phyloP scores from a whole-genome alignment of 75 land plant genomes.

The Picea sitchensis region DNA sequence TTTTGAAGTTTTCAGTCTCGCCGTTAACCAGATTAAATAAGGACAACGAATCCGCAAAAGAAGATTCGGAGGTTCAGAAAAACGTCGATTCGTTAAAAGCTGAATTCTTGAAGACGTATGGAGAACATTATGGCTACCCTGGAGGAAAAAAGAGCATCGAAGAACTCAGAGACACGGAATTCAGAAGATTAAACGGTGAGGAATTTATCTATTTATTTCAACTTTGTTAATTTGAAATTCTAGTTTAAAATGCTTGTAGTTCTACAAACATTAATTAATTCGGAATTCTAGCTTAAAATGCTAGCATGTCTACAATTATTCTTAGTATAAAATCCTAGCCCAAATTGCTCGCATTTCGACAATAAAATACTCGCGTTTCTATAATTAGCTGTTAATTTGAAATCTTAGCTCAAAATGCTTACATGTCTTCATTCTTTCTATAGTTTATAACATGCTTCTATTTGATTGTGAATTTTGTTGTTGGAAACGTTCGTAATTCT shows the following conservation, averaged over 20 bases:
- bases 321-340: not conserved
- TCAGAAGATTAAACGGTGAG: constrained; percentile 67
- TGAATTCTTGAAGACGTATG: constrained; percentile 57
- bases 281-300: not conserved
- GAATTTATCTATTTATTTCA: not conserved
- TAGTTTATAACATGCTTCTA: too few species aligned
- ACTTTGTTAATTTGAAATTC: not conserved
- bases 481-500: not conserved
- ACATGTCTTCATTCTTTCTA: too few species aligned
- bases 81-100: not conserved
- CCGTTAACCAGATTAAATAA: not conserved
- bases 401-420: too few species aligned
- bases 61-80: too few species aligned
- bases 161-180: constrained; percentile 70
- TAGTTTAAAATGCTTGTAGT: not conserved
- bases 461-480: too few species aligned
- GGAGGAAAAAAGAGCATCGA: constrained; percentile 58
- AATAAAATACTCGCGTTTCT: not conserved
- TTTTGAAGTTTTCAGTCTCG: not conserved
- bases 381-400: not conserved
- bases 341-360: not conserved
- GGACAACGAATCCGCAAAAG: too few species aligned
- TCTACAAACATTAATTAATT: not conserved
- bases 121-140: constrained; percentile 75
- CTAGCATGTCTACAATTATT: not conserved